phyloP scores from a whole-genome alignment of 805 yeast species.

The Kodamaea neixiangensis region DNA sequence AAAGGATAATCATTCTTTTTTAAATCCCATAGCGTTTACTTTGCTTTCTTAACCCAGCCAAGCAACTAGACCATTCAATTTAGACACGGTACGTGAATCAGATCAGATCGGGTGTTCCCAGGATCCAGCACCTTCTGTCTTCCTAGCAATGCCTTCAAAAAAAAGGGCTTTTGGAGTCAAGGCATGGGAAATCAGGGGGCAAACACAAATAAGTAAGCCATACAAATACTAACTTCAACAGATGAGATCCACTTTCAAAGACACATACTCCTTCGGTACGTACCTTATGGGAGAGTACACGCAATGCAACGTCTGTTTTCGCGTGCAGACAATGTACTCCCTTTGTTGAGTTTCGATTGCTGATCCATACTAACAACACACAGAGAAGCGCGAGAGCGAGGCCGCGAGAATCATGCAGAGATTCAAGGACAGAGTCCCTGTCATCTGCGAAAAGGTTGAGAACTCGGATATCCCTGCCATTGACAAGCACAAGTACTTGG shows the following conservation, averaged over 20 bases:
- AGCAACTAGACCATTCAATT: constrained; percentile 3
- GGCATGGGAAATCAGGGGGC: constrained; percentile 5
- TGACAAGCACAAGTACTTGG: constrained; percentile 95
- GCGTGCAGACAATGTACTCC: too few species aligned
- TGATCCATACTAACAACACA: constrained; percentile 10
- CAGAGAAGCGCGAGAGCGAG: constrained; percentile 92
- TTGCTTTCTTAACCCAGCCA: not conserved
- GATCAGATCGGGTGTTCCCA: not conserved
- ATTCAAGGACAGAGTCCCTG: constrained; percentile 92
- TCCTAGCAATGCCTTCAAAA: not conserved
- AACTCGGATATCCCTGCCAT: constrained; percentile 94
- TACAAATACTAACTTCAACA: constrained; percentile 8
- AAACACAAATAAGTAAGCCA: not conserved
- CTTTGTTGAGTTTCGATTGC: not conserved
- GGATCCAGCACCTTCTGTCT: not conserved
- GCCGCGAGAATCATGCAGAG: constrained; percentile 87
- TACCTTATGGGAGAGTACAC: constrained; percentile 16
- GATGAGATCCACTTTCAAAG: constrained; percentile 92
- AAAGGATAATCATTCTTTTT: constrained; percentile 2
- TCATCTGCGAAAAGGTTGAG: constrained; percentile 95
- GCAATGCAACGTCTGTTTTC: not conserved
- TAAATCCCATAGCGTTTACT: constrained; percentile 1
- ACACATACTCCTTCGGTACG: constrained; percentile 92
- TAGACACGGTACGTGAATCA: not conserved
- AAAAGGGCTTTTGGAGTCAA: not conserved